phyloP scores from a whole-genome alignment of 768 basidiomycete species.

The Tremella yokohamensis region DNA sequence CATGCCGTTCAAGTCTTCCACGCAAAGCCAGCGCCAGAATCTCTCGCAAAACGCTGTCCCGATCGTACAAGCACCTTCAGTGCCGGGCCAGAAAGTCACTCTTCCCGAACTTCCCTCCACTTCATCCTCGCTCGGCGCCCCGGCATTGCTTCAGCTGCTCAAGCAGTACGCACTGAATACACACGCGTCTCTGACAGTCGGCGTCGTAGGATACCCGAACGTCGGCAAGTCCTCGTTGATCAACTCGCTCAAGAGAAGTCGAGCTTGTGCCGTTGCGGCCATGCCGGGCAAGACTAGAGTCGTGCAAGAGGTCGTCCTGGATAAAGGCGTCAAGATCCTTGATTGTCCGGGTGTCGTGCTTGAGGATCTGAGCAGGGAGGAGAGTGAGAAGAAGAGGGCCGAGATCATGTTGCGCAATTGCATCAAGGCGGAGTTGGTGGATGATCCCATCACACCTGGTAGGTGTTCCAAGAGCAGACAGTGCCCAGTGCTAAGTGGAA shows the following conservation, averaged over 20 bases:
- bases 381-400: constrained; percentile 54
- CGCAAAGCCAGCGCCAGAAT: constrained; percentile 73
- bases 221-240: constrained; percentile 52
- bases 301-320: constrained; percentile 83
- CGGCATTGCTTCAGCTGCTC: constrained; percentile 66
- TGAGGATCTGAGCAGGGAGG: constrained; percentile 65
- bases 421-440: constrained; percentile 81
- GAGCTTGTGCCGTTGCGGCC: constrained; percentile 78
- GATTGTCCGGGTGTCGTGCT: constrained; percentile 99
- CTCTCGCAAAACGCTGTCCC: constrained; percentile 58
- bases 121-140: constrained; percentile 53
- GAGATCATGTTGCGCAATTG: constrained; percentile 79
- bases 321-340: constrained; percentile 84
- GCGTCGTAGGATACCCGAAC: constrained; percentile 52
- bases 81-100: constrained; percentile 35
- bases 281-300: constrained; percentile 92
- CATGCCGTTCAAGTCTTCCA: constrained; percentile 80
- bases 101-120: constrained; percentile 40
- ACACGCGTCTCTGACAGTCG: constrained; percentile 51
- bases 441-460: constrained; percentile 88
- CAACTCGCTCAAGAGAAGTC: constrained; percentile 51
- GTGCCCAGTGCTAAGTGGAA: constrained; percentile 3
- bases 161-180: constrained; percentile 56
- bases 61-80: constrained; percentile 27
- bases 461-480: constrained; percentile 38